Evolutionary conservation across 192 early-diverging fungal genomes (phyloP), one percentile per base, ranked within the genome.

Genomic region (Oehlia diaphana): DNA sequence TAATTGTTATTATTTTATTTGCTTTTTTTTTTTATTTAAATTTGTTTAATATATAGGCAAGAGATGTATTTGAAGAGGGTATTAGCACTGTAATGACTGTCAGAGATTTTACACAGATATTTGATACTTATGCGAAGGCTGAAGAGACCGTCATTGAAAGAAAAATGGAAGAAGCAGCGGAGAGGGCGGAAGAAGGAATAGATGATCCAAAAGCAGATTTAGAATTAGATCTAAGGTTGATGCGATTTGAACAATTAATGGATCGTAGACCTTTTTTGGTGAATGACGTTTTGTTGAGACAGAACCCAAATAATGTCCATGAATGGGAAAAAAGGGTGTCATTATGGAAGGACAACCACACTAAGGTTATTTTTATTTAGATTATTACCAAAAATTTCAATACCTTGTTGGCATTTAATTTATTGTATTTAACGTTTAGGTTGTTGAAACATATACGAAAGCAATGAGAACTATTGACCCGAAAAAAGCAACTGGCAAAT

Each of bases 41-140:
- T n/a, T 12, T 16, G 1, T 6, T 68, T 68, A 3, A 68, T 88
- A 37, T 90, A 78, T 80, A 83, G 72, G 97, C 98, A 4, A 84
- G 97, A 14, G 97, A 97, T 83, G 92, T 99, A 2, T 99, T 92
- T 79, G 98, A 99, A 83, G 95, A 99, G 84, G 97, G 93, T 0
- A 84, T 99, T 75, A 83, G 81, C 1, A 87, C 84, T 0, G 97
- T 97, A 2, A 86, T 83, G 78, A 97, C 92, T 0, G 93, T 98
- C 50, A 89, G 93, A 12, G 97, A 98, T 82, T 99, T 99, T 78
- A 92, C 96, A 0, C 89, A 94, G 78, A 92, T 99, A 78, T 99
- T 99, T 88, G 96, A 99, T 79, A 93, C 96, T 2, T 99, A 98
- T 81, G 94, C 95, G 13, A 92, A 97, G 71, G 93, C 97, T 76